These are phyloP conservation scores for Colletotrichum tropicale DNA, from an alignment of 2,329 filamentous ascomycete species.

Conservation along the genomic window DNA sequence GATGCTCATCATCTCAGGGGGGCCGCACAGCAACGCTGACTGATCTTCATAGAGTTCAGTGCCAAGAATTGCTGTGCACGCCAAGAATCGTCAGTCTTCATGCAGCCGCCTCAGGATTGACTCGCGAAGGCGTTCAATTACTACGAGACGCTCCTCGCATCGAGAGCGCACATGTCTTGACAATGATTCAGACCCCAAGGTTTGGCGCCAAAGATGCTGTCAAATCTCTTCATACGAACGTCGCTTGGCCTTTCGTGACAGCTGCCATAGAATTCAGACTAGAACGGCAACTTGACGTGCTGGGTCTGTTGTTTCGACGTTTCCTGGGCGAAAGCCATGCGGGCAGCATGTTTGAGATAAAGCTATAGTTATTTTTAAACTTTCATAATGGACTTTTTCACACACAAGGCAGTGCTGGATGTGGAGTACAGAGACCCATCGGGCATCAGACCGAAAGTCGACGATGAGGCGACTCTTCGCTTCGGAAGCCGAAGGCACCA, in stretches of 20 bases:
- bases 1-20: not conserved
- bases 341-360: not conserved
- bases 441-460: not conserved
- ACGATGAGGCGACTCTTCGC: not conserved
- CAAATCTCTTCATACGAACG: not conserved
- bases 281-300: not conserved
- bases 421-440: not conserved
- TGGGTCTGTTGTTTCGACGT: not conserved
- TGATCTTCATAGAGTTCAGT: conserved; percentile 4
- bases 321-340: not conserved
- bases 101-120: not conserved
- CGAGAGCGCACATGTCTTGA: not conserved
- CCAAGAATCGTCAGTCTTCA: conserved; percentile 3
- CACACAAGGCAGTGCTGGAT: conserved; percentile 2
- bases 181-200: not conserved
- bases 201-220: not conserved
- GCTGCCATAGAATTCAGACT: not conserved
- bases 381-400: not conserved
- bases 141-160: not conserved
- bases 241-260: not conserved
- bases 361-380: conserved; percentile 8
- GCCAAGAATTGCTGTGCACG: conserved; percentile 6
- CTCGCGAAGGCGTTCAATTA: not conserved
- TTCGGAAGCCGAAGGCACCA: not conserved
- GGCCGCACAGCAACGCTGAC: not conserved